These are phyloP conservation scores for Fusarium sp. DNA, from an alignment of 2,329 filamentous ascomycete species.

Conservation along the genomic window DNA sequence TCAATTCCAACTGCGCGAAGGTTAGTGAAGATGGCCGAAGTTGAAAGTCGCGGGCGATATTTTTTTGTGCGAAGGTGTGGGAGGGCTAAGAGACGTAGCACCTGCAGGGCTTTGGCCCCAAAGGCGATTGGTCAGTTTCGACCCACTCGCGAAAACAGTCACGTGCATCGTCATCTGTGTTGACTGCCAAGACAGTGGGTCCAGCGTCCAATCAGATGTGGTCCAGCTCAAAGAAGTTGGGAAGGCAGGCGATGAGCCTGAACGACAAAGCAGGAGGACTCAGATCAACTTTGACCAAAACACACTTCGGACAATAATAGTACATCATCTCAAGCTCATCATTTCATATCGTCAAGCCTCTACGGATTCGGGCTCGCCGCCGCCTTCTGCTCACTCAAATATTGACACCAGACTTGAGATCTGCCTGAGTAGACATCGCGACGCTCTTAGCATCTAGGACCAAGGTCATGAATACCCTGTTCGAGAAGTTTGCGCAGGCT, in stretches of 20 bases:
- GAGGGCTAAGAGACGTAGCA: constrained; percentile 50
- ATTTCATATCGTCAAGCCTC: neutral
- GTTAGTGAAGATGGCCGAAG: constrained; percentile 53
- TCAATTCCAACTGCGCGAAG: constrained; percentile 56
- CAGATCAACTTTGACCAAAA: constrained; percentile 13
- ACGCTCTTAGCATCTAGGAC: constrained; percentile 14
- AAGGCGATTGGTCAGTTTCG: constrained; percentile 46
- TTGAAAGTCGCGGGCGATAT: constrained; percentile 51
- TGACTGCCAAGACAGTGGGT: constrained; percentile 1
- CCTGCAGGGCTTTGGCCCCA: constrained; percentile 51
- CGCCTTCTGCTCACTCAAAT: neutral
- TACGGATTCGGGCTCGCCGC: neutral
- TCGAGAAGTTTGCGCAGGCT: constrained; percentile 78
- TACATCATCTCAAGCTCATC: neutral
- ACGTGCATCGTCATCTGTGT: constrained; percentile 34
- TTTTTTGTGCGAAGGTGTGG: constrained; percentile 56
- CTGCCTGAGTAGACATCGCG: neutral
- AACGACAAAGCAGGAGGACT: constrained; percentile 22
- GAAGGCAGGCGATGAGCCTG: constrained; percentile 23
- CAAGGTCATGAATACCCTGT: constrained; percentile 74
- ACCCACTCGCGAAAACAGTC: constrained; percentile 27
- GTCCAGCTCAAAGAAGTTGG: constrained; percentile 23
- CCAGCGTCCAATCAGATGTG: constrained; percentile 39
- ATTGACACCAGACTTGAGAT: neutral
- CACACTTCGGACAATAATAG: constrained; percentile 4